A percentile compares a stretch with the other conserved stretches of the same genome.
Evolutionary conservation across 164 flowering plant genomes (phyloP).

Genomic region (Akebia trifoliata): DNA sequence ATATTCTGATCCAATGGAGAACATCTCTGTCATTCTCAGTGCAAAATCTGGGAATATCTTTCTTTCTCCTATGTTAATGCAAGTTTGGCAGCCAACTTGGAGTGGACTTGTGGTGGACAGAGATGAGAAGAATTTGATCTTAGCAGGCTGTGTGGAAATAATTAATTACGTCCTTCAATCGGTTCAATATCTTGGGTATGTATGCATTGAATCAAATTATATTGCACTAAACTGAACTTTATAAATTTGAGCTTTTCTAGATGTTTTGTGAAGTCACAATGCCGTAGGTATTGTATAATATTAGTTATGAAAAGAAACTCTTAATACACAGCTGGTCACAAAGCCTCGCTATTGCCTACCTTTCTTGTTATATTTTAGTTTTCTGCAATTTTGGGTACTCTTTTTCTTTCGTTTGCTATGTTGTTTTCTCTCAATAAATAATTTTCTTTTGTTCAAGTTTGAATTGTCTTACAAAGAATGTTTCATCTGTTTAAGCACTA

Average conservation of each 20-base stretch:
- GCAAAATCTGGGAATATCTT: conserved; percentile 53
- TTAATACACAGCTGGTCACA: too few species aligned
- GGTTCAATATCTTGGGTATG: conserved; percentile 88
- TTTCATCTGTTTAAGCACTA: too few species aligned
- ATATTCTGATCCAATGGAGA: conserved; percentile 70
- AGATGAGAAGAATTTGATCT: conserved; percentile 35
- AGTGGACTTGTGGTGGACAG: conserved; percentile 31
- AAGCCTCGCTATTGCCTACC: not conserved
- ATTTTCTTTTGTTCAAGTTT: not conserved
- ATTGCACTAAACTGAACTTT: not conserved
- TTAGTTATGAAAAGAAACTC: too few species aligned
- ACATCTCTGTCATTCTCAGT: conserved; percentile 59
- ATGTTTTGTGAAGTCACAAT: not conserved
- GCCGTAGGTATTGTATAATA: too few species aligned
- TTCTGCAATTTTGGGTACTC: not conserved
- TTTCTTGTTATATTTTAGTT: not conserved
- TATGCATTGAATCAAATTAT: conserved; percentile 5
- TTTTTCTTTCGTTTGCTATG: not conserved
- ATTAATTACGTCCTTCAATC: conserved; percentile 71
- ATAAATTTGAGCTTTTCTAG: not conserved
- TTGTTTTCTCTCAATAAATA: not conserved
- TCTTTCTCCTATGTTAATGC: conserved; percentile 68
- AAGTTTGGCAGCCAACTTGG: conserved; percentile 56
- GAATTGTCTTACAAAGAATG: too few species aligned
- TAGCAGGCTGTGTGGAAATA: conserved; percentile 59